phyloP scores from a whole-genome alignment of 768 basidiomycete species.

The Amanita brunnescens region DNA sequence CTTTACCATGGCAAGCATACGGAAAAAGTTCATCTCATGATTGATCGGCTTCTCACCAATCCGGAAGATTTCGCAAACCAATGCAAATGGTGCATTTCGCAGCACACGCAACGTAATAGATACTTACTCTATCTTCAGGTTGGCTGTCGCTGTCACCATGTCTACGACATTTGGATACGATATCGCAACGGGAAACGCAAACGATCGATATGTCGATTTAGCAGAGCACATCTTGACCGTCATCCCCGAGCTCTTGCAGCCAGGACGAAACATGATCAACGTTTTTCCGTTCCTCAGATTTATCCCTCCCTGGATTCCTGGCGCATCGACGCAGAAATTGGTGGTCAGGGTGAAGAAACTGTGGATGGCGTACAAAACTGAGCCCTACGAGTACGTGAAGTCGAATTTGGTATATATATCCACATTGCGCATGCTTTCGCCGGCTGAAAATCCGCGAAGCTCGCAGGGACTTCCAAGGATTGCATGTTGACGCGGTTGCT shows the following conservation, averaged over 20 bases:
- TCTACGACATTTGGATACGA: neutral
- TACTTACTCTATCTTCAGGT: neutral
- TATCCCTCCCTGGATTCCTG: conserved; percentile 3
- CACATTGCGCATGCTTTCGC: too few species aligned
- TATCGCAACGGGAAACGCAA: neutral
- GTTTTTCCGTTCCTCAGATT: neutral
- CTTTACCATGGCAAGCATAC: neutral
- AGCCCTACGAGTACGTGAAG: neutral
- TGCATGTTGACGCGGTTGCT: neutral
- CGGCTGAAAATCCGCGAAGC: neutral
- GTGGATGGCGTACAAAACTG: neutral
- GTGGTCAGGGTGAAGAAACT: neutral
- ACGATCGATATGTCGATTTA: neutral
- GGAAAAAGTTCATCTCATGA: neutral
- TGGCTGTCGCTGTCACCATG: neutral
- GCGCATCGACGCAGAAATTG: neutral
- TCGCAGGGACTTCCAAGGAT: neutral
- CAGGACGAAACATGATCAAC: neutral
- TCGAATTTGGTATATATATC: neutral
- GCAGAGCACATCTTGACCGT: neutral
- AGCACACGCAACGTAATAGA: too few species aligned
- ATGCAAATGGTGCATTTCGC: neutral
- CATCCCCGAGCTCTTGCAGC: neutral
- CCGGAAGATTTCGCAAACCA: neutral
- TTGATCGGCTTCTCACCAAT: neutral